Conservation (phyloP, 768 basidiomycete genomes). For the Podaxis rugospora region DNA sequence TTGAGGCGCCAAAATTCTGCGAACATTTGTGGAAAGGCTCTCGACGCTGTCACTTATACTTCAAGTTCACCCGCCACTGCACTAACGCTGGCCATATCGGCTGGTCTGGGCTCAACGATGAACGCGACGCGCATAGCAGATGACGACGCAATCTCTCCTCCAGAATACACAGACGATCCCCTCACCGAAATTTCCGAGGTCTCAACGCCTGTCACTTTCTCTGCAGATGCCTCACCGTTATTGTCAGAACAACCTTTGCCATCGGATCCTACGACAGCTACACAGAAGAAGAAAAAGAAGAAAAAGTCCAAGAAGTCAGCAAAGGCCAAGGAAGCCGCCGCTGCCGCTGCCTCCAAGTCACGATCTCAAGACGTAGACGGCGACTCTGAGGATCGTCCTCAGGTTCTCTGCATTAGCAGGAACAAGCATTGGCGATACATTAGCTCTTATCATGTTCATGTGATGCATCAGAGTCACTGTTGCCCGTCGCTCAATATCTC, state of each 20-base stretch:
- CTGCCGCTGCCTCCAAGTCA: slow-evolving; percentile 18
- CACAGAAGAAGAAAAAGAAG: slow-evolving; percentile 16
- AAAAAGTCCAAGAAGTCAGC: slow-evolving; percentile 18
- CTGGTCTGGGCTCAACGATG: not conserved
- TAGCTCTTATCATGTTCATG: slow-evolving; percentile 82
- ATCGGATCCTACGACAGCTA: not conserved
- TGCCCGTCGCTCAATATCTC: slow-evolving; percentile 15
- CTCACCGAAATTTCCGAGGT: slow-evolving; percentile 5
- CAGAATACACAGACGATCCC: slow-evolving; percentile 10
- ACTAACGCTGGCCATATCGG: not conserved
- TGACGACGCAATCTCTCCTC: not conserved
- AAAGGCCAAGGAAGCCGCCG: slow-evolving; percentile 35
- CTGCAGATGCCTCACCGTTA: slow-evolving; percentile 9
- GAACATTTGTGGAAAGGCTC: not conserved
- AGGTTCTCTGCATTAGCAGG: slow-evolving; percentile 80
- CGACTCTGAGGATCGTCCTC: slow-evolving; percentile 46
- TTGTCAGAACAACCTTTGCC: slow-evolving; percentile 4
- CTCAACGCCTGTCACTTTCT: slow-evolving; percentile 9
- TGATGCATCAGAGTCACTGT: slow-evolving; percentile 11
- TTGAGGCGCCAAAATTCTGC: slow-evolving; percentile 2
- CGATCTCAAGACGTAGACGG: slow-evolving; percentile 25
- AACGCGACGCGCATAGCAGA: not conserved
- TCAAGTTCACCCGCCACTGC: not conserved
- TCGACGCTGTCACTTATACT: not conserved
- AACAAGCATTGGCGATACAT: slow-evolving; percentile 96